Evolutionary conservation across 805 yeast species (phyloP).

Genomic region (Sungouiozyma ichnusensis): DNA sequence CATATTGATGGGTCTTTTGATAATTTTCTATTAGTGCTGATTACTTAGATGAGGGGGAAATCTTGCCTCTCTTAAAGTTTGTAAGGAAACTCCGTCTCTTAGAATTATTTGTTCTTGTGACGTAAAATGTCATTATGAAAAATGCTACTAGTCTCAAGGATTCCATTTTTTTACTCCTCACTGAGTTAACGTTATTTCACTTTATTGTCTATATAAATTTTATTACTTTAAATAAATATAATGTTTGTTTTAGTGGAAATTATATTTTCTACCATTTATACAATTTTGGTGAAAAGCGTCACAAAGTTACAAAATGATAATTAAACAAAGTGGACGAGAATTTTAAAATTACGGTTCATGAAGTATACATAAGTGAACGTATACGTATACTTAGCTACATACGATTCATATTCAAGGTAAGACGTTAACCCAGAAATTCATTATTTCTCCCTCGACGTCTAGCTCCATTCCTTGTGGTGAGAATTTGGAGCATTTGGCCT

Average conservation of each 20-base stretch:
- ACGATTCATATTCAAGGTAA: constrained; percentile 13
- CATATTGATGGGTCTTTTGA: too few species aligned
- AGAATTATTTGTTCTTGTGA: neutral
- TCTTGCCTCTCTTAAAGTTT: neutral
- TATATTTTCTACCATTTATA: neutral
- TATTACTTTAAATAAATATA: neutral
- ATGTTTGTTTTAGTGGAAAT: too few species aligned
- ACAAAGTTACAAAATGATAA: neutral
- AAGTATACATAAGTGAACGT: too few species aligned
- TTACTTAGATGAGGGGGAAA: too few species aligned
- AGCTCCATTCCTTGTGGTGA: constrained; percentile 5
- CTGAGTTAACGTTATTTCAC: too few species aligned
- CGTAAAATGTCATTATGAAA: neutral
- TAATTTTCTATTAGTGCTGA: too few species aligned
- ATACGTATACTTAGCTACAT: too few species aligned
- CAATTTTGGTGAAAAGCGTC: neutral
- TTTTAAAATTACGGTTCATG: too few species aligned
- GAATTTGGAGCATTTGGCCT: constrained; percentile 9
- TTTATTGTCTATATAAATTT: too few species aligned
- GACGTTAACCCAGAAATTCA: constrained; percentile 27
- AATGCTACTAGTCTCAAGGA: neutral
- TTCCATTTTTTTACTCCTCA: too few species aligned
- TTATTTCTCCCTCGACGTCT: constrained; percentile 10
- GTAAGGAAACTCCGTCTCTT: neutral
- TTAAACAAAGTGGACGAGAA: too few species aligned